Percentiles rank a stretch among this genome's conserved stretches.
Conservation (phyloP, 179 eudicot genomes). For the Vitellaria paradoxa region DNA sequence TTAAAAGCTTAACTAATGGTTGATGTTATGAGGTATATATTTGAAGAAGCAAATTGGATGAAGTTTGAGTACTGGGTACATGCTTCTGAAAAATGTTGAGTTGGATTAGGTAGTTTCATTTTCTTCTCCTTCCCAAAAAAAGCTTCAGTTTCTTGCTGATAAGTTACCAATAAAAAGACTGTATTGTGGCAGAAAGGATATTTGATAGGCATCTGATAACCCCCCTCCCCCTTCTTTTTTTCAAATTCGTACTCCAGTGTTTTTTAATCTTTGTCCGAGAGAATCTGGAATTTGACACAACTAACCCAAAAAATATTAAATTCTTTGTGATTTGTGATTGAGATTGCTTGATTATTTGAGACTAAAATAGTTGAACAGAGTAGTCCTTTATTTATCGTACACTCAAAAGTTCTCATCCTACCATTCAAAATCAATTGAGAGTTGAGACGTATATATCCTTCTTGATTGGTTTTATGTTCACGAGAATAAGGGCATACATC, state of each 20-base stretch:
- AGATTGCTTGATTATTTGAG: not conserved
- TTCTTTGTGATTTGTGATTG: not conserved
- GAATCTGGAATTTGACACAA: not conserved
- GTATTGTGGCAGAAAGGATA: not conserved
- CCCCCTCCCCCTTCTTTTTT: too few relatives aligned
- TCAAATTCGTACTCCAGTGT: too few relatives aligned
- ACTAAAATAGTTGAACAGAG: not conserved
- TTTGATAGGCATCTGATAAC: not conserved
- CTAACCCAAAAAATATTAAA: too few relatives aligned
- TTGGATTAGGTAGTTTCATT: not conserved
- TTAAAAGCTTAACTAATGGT: not conserved
- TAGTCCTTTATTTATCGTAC: not conserved
- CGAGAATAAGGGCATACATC: not conserved
- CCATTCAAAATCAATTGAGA: not conserved
- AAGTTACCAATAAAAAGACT: too few relatives aligned
- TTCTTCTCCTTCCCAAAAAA: too few relatives aligned
- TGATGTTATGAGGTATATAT: not conserved
- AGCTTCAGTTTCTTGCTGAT: not conserved
- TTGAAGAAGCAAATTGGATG: not conserved
- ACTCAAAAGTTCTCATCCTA: not conserved
- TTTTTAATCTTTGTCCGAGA: not conserved
- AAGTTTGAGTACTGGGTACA: not conserved
- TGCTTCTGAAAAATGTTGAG: not conserved
- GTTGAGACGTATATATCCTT: not conserved
- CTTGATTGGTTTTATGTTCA: not conserved